Base-by-base conservation (phyloP, 2,329 filamentous ascomycete genomes). In the Pseudocercospora ulei region DNA sequence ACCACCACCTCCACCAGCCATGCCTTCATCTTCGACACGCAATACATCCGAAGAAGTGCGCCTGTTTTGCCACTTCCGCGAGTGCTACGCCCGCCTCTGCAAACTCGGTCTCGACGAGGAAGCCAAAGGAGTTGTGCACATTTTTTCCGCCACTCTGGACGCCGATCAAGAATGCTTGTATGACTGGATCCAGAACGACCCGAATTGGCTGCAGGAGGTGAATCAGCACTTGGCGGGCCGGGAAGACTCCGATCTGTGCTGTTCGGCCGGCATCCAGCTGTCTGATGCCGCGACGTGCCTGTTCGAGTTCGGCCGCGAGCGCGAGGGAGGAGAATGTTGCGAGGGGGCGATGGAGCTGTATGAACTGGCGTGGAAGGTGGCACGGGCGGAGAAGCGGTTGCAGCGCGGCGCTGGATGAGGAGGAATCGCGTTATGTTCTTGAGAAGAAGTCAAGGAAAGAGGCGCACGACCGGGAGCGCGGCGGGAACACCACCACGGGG, bases 11-110 rank as follows among this genome's bases (percentile, higher is more conserved):
- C 8, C 28, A 34, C 20, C 7, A 14, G 27, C 13, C 39, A 47
- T 47, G 44, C 38, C 44, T 20, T 47, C 44, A 19, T 47, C 44
- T 7, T 42, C 41, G 16, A 39, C 33, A 4, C 26, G n/a, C 39
- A 11, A 18, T 12, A 48, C 45, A 7, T 31, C 9, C 7, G 35
- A 45, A 28, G 46, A 48, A 24, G 4, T 23, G 5, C 27, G 29
- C 5, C 28, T 48, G n/a, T 13, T 36, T 33, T n/a, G 30, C 2
- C 13, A 39, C 33, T 46, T 38, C 39, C 35, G 40, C 12, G 13
- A 31, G 9, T 20, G 19, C 37, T 39, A 31, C 37, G 43, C 22
- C n/a, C 42, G 39, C 26, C 24, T 46, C 29, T 38, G n/a, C 14
- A 18, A 20, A 29, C 20, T 20, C 25, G 22, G 30, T 22, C 33